phyloP scores from a whole-genome alignment of 768 basidiomycete genomes.

The Suillus subluteus region DNA sequence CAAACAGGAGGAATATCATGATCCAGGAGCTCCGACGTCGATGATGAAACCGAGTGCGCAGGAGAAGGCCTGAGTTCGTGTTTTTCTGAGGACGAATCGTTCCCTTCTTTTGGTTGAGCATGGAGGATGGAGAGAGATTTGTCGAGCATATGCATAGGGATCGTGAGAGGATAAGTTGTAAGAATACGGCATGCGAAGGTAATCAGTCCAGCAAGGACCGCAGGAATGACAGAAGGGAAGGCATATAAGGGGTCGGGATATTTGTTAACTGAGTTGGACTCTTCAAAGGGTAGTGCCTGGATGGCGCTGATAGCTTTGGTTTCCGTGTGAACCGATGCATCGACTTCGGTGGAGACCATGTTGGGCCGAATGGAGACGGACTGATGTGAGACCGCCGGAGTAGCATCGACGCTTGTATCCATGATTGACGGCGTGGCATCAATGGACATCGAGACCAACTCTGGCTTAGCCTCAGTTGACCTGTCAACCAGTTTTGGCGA shows the following conservation, averaged over 20 bases:
- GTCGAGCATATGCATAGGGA: conserved; percentile 48
- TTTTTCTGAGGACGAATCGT: conserved; percentile 33
- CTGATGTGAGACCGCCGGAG: conserved; percentile 36
- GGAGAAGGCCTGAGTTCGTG: conserved; percentile 30
- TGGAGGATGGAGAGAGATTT: conserved; percentile 39
- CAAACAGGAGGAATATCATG: conserved; percentile 48
- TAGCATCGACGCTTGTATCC: conserved; percentile 51
- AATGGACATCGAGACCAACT: conserved; percentile 44
- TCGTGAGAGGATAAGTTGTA: conserved; percentile 51
- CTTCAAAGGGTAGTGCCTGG: conserved; percentile 28
- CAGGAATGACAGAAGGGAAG: conserved; percentile 31
- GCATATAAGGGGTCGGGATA: conserved; percentile 36
- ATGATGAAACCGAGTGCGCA: conserved; percentile 29
- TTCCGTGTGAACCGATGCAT: conserved; percentile 31
- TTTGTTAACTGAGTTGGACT: conserved; percentile 22
- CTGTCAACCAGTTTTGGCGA: conserved; percentile 40
- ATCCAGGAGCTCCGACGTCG: conserved; percentile 32
- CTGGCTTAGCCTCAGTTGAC: conserved; percentile 44
- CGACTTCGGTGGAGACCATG: conserved; percentile 37
- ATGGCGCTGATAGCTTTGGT: conserved; percentile 12
- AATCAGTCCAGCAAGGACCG: conserved; percentile 41
- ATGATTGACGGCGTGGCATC: conserved; percentile 55
- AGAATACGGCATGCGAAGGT: conserved; percentile 52
- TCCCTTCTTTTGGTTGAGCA: conserved; percentile 32
- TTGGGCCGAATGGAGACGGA: conserved; percentile 32